Evolutionary conservation across 164 flowering plant species (phyloP), one percentile per base, ranked within the genome.

Genomic region (Pachysandra terminalis): DNA sequence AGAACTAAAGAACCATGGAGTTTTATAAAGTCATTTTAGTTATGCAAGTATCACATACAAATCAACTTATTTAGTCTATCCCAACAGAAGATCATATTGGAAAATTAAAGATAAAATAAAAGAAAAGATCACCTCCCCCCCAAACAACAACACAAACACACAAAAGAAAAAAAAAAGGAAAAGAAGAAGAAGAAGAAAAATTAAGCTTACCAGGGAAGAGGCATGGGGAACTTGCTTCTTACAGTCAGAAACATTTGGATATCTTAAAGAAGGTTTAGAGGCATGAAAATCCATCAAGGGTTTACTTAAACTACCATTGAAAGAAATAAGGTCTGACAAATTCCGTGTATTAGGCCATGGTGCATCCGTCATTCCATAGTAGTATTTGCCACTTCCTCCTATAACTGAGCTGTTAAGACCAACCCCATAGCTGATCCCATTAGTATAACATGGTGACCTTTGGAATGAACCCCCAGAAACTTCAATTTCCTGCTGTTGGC

Each of bases 151-250:
- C n/a, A n/a, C n/a, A n/a, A n/a, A n/a, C n/a, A n/a, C n/a, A n/a
- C 37, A 32, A 32, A 32, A 32, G 37, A 32, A 32, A 32, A 32
- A 3, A 32, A 32, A 32, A 7, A 32, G 37, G 37, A 32, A 7
- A 3, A 32, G 5, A 49, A 13, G 13, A 23, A 51, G 17, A 32
- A 25, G 27, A 0, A 53, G 25, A 14, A 22, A 0, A 5, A 22
- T 24, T 52, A 2, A 25, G 23, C 83, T 71, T 73, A 85, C 89
- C 68, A 51, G 63, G 0, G 71, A 53, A 64, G 82, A 57, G 32
- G 66, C 52, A 51, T 67, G 79, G 2, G 65, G 81, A 15, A 67
- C 76, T 68, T 80, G 81, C 70, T 80, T 81, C 79, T 77, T 83
- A 17, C 45, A 63, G 21, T 74, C 74, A 0, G 81, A 71, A 37